Base-by-base conservation (phyloP, 2,329 filamentous ascomycete genomes). In the Emmonsiellopsis sp. region DNA sequence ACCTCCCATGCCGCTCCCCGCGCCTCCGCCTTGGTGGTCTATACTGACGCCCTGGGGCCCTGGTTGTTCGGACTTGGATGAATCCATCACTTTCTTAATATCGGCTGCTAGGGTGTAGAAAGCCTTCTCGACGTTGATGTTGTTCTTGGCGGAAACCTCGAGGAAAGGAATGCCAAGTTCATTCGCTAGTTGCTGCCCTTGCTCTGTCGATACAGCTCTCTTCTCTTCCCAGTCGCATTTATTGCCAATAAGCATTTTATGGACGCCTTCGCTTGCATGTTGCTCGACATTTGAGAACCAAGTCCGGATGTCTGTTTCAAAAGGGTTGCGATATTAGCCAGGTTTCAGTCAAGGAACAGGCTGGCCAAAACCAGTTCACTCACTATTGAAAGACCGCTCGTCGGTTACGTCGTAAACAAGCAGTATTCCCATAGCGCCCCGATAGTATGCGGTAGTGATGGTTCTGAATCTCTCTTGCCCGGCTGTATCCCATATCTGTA, bases 221-320 rank as follows among this genome's bases (percentile, higher is more conserved):
- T 97, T 97, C 76, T 98, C 93, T 74, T 97, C 93, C 93, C 93
- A 97, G 75, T 98, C 93, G 76, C 93, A 98, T 77, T 98, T 98
- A 82, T 98, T 98, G 70, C 93, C 93, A 63, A 98, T 96, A 61
- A 98, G 82, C 69, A 98, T 97, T 80, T 97, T 98, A 83, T 97
- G 96, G 69, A 98, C 93, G 66, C 93, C 93, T 76, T 97, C 93
- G 65, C 89, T 95, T 55, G 93, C 93, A 76, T 98, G 91, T 73
- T 95, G 91, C 72, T 96, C 91, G 63, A 96, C 91, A 75, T 98
- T 97, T 69, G 91, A 91, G 77, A 98, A 98, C 93, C 93, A 98
- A 62, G 93, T 97, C 67, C 91, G 87, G 73, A 98, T 98, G 76
- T 98, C 93, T 97, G 7, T 42, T 10, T 41, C 41, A 57, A 49